Evolutionary conservation across 805 yeast genomes (phyloP).

Genomic region (Isabelozyma gotoi): DNA sequence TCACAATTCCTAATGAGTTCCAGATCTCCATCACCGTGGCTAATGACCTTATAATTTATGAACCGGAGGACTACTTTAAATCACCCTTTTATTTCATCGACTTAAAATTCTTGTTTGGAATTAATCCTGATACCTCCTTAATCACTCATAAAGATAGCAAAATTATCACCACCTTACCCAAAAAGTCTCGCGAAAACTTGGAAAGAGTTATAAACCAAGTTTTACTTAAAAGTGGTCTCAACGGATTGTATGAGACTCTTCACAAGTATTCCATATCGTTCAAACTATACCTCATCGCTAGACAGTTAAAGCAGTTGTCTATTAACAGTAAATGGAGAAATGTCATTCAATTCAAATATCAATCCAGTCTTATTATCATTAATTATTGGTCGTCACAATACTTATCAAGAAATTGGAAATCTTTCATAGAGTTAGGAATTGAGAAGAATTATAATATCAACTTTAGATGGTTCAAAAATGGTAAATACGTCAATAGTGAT

Average conservation of each 20-base stretch:
- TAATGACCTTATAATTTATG: constrained; percentile 49
- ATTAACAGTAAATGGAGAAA: constrained; percentile 56
- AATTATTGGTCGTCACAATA: constrained; percentile 60
- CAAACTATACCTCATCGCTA: constrained; percentile 59
- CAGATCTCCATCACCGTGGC: constrained; percentile 68
- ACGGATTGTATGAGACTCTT: constrained; percentile 55
- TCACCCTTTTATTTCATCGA: constrained; percentile 79
- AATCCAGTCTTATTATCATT: constrained; percentile 52
- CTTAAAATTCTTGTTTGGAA: constrained; percentile 61
- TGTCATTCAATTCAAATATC: constrained; percentile 57
- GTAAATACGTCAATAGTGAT: constrained; percentile 26
- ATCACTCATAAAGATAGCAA: constrained; percentile 28
- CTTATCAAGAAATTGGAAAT: constrained; percentile 45
- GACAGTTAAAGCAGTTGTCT: constrained; percentile 51
- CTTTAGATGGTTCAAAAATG: constrained; percentile 65
- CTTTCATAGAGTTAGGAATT: constrained; percentile 64
- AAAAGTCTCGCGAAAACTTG: constrained; percentile 36
- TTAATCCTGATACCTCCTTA: constrained; percentile 34
- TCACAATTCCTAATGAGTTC: constrained; percentile 63
- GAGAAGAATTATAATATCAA: constrained; percentile 46
- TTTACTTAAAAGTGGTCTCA: constrained; percentile 46
- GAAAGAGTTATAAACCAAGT: constrained; percentile 57
- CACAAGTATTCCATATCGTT: constrained; percentile 62
- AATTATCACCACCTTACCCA: constrained; percentile 29
- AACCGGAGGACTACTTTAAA: constrained; percentile 41